A percentile compares a stretch with the other conserved stretches of the same genome.
These are phyloP conservation scores for Cladosporium sp. DNA, from an alignment of 2,329 filamentous ascomycete genomes.

Conservation along the genomic window DNA sequence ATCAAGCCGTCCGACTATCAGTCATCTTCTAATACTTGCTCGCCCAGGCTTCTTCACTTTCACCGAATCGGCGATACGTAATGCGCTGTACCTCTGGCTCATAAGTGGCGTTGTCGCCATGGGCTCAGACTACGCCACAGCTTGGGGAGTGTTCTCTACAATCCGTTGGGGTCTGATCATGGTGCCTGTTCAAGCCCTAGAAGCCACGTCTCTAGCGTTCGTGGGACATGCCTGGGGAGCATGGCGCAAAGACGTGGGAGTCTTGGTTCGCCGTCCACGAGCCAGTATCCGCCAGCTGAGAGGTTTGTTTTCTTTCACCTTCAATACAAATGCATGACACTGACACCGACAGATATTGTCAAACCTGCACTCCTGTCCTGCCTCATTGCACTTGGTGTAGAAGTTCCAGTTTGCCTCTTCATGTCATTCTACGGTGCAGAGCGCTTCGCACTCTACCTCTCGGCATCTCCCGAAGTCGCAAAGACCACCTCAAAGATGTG, in stretches of 20 bases:
- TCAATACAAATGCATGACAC: background rate
- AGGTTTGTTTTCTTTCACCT: slow-evolving; percentile 3
- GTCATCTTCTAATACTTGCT: slow-evolving; percentile 52
- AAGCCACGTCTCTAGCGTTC: slow-evolving; percentile 65
- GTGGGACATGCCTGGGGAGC: slow-evolving; percentile 66
- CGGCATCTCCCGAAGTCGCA: slow-evolving; percentile 58
- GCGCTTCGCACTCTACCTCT: slow-evolving; percentile 64
- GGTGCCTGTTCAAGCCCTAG: slow-evolving; percentile 68
- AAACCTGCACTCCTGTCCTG: slow-evolving; percentile 57
- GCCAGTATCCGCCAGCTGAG: slow-evolving; percentile 23
- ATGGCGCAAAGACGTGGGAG: slow-evolving; percentile 43
- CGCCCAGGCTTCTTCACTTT: slow-evolving; percentile 62
- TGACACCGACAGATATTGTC: slow-evolving; percentile 40
- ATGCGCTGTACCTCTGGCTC: slow-evolving; percentile 71
- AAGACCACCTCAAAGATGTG: slow-evolving; percentile 67
- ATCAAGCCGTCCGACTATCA: slow-evolving; percentile 39
- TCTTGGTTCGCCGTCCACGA: slow-evolving; percentile 22
- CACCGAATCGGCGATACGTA: slow-evolving; percentile 65
- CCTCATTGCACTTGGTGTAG: slow-evolving; percentile 55
- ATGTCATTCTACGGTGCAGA: slow-evolving; percentile 60
- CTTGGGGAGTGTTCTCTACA: slow-evolving; percentile 73
- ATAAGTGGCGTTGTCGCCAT: slow-evolving; percentile 64
- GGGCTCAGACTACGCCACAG: slow-evolving; percentile 66
- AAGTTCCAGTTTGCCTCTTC: slow-evolving; percentile 63
- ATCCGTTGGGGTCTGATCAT: slow-evolving; percentile 74